A percentile compares a stretch with the other conserved stretches of the same genome.
Conservation (phyloP, 1,284 basidiomycete species). For the Ceratobasidium sp. region DNA sequence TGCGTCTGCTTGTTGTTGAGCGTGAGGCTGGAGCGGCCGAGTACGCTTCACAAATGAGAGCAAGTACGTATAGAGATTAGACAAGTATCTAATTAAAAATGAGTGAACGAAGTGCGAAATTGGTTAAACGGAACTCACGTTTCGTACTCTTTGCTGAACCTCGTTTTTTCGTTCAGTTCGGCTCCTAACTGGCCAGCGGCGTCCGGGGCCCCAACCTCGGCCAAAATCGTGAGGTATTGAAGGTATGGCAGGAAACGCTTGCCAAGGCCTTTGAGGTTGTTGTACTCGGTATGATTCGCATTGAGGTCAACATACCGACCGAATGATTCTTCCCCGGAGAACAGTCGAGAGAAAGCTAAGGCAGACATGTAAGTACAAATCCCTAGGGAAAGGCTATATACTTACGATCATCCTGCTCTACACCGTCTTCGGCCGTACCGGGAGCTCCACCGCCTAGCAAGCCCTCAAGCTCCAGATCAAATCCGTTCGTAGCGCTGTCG, state of each 20-base stretch:
- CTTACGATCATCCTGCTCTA: constrained; percentile 84
- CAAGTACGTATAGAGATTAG: constrained; percentile 85
- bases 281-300: constrained; percentile 86
- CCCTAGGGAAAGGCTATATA: constrained; percentile 51
- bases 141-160: constrained; percentile 81
- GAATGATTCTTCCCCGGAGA: constrained; percentile 95
- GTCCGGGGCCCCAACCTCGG: constrained; percentile 63
- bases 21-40: constrained; percentile 87
- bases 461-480: constrained; percentile 83
- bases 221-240: constrained; percentile 89
- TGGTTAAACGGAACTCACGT: constrained; percentile 63
- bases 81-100: constrained; percentile 74
- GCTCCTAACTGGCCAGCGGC: constrained; percentile 66
- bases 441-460: constrained; percentile 66
- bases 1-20: constrained; percentile 73
- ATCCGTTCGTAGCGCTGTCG: constrained; percentile 81
- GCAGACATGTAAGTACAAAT: constrained; percentile 46
- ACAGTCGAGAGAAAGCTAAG: constrained; percentile 85
- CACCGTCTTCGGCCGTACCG: constrained; percentile 68
- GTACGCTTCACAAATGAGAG: constrained; percentile 89
- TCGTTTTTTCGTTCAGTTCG: constrained; percentile 80
- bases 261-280: constrained; percentile 87
- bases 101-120: not conserved
- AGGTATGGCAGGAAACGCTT: constrained; percentile 84
- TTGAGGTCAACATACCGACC: constrained; percentile 97